phyloP scores from a whole-genome alignment of 2,329 filamentous ascomycete species.

The Claviceps sp. region DNA sequence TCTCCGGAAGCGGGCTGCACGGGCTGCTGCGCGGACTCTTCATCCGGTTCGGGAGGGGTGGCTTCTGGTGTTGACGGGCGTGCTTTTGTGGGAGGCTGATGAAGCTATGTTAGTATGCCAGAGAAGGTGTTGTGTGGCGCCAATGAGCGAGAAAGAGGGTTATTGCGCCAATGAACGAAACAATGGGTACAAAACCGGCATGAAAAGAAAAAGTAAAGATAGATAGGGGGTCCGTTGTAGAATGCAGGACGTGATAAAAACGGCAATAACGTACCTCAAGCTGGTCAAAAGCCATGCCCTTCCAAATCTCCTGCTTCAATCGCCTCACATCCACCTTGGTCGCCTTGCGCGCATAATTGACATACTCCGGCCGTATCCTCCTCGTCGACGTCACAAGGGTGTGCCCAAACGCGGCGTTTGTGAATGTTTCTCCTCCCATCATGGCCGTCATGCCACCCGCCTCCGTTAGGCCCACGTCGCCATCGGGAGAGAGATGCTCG shows the following conservation, averaged over 20 bases:
- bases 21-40: conserved; percentile 13
- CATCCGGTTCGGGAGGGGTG: conserved; percentile 17
- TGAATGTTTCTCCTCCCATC: conserved; percentile 36
- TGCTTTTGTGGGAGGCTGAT: neutral
- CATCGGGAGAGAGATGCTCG: conserved; percentile 62
- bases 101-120: neutral
- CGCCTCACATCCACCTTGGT: conserved; percentile 59
- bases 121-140: neutral
- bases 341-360: conserved; percentile 55
- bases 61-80: neutral
- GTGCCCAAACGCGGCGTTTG: conserved; percentile 44
- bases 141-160: neutral
- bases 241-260: neutral
- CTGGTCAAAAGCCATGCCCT: conserved; percentile 45
- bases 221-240: no score
- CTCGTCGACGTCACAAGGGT: conserved; percentile 53
- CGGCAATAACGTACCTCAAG: conserved; percentile 30
- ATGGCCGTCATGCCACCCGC: conserved; percentile 36
- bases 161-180: neutral
- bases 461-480: conserved; percentile 31
- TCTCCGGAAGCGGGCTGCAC: conserved; percentile 17
- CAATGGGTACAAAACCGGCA: neutral
- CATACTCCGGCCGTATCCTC: conserved; percentile 51
- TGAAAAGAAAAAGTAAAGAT: neutral
- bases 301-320: conserved; percentile 59